phyloP scores from a whole-genome alignment of 2,329 filamentous ascomycete genomes.

The Trichocomaceae sp. region DNA sequence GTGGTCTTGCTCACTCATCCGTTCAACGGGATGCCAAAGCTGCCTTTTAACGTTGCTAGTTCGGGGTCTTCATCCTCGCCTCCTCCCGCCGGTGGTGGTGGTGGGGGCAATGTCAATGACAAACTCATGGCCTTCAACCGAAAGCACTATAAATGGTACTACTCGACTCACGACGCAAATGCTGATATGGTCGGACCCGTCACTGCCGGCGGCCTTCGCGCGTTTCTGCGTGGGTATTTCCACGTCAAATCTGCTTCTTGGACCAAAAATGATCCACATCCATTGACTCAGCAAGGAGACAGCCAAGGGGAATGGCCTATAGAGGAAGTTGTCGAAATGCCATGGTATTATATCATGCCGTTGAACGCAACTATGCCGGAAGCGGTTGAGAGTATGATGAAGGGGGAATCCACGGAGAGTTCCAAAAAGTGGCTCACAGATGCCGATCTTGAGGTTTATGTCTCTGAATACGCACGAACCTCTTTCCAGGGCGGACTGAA shows the following conservation, averaged over 20 bases:
- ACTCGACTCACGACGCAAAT: constrained; percentile 32
- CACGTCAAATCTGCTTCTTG: constrained; percentile 61
- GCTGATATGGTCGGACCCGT: constrained; percentile 30
- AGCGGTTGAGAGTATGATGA: constrained; percentile 51
- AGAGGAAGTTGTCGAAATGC: constrained; percentile 52
- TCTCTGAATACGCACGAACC: constrained; percentile 53
- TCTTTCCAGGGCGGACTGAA: constrained; percentile 62
- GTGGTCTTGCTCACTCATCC: constrained; percentile 61
- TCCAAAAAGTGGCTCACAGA: constrained; percentile 49
- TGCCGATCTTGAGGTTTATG: constrained; percentile 55
- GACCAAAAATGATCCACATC: constrained; percentile 48
- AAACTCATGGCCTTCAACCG: constrained; percentile 49
- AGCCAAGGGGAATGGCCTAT: constrained; percentile 46
- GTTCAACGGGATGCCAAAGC: constrained; percentile 47
- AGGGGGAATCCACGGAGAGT: constrained; percentile 40
- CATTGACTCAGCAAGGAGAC: constrained; percentile 30
- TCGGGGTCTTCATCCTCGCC: neutral
- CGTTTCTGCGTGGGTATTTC: constrained; percentile 61
- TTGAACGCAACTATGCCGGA: constrained; percentile 53
- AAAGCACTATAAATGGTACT: constrained; percentile 66
- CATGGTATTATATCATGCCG: constrained; percentile 64
- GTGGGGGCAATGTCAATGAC: constrained; percentile 42
- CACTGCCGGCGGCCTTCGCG: constrained; percentile 45
- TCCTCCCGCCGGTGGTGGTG: neutral
- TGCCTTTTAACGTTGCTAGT: constrained; percentile 45